Evolutionary conservation across 148 eudicot genomes (phyloP).

Genomic region (Chenopodium quinoa): DNA sequence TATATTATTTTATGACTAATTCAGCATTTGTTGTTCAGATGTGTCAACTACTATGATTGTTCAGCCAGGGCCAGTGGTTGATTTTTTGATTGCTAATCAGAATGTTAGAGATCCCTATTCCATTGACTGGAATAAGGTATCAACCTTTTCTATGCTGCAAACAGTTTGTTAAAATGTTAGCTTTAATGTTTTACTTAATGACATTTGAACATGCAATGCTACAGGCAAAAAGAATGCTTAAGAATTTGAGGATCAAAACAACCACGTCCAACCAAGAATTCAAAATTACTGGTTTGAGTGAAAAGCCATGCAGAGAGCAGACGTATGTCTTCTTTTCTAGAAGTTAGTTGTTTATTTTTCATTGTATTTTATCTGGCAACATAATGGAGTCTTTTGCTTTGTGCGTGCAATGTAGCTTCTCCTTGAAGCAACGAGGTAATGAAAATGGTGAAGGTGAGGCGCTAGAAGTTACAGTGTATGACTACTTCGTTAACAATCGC

Average conservation of each 20-base stretch:
- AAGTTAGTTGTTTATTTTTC: neutral
- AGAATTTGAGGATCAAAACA: conserved; percentile 74
- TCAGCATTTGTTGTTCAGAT: conserved; percentile 40
- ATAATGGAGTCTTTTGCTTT: conserved; percentile 2
- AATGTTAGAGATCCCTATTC: conserved; percentile 75
- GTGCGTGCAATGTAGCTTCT: conserved; percentile 43
- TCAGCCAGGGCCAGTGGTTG: conserved; percentile 87
- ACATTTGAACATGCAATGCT: neutral
- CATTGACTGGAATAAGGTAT: conserved; percentile 84
- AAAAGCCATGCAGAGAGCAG: conserved; percentile 63
- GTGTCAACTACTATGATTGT: conserved; percentile 95
- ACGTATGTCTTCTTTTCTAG: conserved; percentile 34
- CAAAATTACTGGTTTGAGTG: conserved; percentile 82
- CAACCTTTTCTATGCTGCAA: neutral
- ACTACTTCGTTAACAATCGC: conserved; percentile 75
- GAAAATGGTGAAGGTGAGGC: conserved; percentile 53
- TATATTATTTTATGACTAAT: neutral
- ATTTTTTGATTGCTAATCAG: conserved; percentile 74
- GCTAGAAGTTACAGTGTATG: conserved; percentile 71
- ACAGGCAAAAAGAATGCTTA: conserved; percentile 81
- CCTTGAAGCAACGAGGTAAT: conserved; percentile 54
- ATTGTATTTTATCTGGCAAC: neutral
- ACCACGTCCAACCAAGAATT: conserved; percentile 75
- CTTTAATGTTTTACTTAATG: neutral
- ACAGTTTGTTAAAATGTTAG: neutral